These are phyloP conservation scores for Logfia minima DNA, from an alignment of 129 eudicot genomes.

Conservation along the genomic window DNA sequence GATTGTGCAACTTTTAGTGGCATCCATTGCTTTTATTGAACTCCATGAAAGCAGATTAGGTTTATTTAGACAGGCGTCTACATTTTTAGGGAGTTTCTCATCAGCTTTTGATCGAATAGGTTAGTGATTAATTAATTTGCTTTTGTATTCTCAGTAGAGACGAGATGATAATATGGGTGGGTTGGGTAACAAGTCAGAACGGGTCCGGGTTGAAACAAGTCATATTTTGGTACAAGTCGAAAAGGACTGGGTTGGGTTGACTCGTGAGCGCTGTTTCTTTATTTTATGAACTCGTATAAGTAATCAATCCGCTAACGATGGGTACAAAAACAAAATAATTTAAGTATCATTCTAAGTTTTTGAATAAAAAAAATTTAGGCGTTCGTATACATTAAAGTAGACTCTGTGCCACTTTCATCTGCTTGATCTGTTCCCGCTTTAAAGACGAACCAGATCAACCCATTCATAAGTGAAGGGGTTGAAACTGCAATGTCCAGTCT, in stretches of 20 bases:
- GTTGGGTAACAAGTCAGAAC: neutral
- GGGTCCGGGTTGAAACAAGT: neutral
- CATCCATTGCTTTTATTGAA: conserved; percentile 41
- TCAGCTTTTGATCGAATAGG: conserved; percentile 42
- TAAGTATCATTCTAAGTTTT: neutral
- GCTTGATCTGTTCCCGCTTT: neutral
- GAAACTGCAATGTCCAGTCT: neutral
- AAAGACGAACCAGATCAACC: neutral
- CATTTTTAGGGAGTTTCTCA: conserved; percentile 35
- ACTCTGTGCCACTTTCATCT: neutral
- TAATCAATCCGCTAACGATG: neutral
- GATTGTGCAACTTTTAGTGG: conserved; percentile 45
- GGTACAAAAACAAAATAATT: neutral
- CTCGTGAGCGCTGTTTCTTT: neutral
- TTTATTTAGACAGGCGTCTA: conserved; percentile 20
- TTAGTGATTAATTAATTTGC: conserved; percentile 28
- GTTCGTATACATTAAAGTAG: neutral
- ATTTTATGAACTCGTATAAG: neutral
- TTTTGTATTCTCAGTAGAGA: neutral
- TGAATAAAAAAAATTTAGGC: neutral
- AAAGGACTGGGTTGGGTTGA: neutral
- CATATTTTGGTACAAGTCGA: neutral
- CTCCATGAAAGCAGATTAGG: conserved; percentile 43
- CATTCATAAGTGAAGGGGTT: neutral
- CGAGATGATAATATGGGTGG: neutral